Conservation (phyloP, 768 basidiomycete species). For the Boletus rubroflammeus region DNA sequence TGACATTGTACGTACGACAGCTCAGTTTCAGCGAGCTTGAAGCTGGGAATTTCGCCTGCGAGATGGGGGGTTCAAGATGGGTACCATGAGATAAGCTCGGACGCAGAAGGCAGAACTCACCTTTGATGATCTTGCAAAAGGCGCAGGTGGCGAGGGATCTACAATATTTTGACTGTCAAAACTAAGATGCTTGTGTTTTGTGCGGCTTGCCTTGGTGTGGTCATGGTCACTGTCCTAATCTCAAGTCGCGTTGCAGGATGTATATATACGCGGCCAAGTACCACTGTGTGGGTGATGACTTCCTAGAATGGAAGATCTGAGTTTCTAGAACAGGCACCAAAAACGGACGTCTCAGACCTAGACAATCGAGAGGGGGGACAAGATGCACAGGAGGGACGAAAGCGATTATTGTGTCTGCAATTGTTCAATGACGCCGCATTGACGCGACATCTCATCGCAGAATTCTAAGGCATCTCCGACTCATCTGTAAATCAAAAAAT, state of each 20-base stretch:
- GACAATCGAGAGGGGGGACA: no score
- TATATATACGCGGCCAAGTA: no score
- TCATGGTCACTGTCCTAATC: neutral
- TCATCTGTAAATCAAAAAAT: no score
- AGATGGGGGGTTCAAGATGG: neutral
- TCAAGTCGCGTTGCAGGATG: neutral
- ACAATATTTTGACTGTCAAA: neutral
- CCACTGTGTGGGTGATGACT: neutral
- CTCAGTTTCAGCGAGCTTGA: conserved; percentile 76
- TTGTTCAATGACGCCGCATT: no score
- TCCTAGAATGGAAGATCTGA: neutral
- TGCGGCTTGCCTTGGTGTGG: conserved; percentile 10
- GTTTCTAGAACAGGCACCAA: neutral
- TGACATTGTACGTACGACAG: conserved; percentile 53
- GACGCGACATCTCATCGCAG: no score
- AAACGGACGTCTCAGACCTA: neutral
- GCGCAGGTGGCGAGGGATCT: conserved; percentile 64
- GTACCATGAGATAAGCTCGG: neutral
- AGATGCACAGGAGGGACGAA: no score
- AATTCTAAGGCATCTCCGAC: no score
- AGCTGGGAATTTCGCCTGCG: conserved; percentile 81
- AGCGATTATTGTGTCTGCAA: no score
- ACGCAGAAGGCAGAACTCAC: conserved; percentile 33
- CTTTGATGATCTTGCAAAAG: conserved; percentile 93
- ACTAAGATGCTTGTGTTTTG: neutral